Conservation (phyloP, 2,329 filamentous ascomycete species). For the Sporothrix pallida region DNA sequence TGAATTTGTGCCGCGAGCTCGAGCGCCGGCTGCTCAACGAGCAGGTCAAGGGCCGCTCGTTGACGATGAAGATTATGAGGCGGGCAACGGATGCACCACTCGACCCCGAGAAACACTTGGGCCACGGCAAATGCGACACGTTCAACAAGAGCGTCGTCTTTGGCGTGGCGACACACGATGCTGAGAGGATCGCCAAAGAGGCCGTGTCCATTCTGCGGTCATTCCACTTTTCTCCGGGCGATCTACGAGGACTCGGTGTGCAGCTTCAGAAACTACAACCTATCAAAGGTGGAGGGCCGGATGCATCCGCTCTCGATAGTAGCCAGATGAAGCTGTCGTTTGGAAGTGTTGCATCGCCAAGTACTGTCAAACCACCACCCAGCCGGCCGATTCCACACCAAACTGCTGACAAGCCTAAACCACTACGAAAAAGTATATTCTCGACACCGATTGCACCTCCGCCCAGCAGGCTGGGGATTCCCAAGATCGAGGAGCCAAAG, state of each 20-base stretch:
- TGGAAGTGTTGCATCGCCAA: constrained; percentile 46
- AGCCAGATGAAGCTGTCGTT: constrained; percentile 84
- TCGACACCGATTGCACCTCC: constrained; percentile 15
- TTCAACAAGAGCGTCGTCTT: constrained; percentile 88
- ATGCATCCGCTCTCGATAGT: constrained; percentile 61
- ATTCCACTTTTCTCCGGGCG: constrained; percentile 84
- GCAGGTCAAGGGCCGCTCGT: constrained; percentile 81
- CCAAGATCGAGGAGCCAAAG: neutral
- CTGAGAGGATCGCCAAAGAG: constrained; percentile 75
- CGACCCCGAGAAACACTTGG: constrained; percentile 90
- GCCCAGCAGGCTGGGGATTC: neutral
- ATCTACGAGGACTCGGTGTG: constrained; percentile 88
- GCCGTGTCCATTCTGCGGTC: constrained; percentile 82
- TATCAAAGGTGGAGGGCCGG: constrained; percentile 57
- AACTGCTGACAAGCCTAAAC: constrained; percentile 6
- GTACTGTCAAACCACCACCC: neutral
- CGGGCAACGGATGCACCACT: constrained; percentile 84
- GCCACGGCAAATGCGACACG: constrained; percentile 92
- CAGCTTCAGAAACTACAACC: constrained; percentile 93
- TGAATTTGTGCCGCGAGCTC: constrained; percentile 83
- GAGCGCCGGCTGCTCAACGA: constrained; percentile 81
- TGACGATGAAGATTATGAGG: constrained; percentile 95
- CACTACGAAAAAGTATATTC: constrained; percentile 24
- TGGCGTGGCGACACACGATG: constrained; percentile 81
- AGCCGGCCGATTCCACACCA: neutral